A percentile compares a stretch with the other conserved stretches of the same genome.
phyloP scores from a whole-genome alignment of 768 basidiomycete species.

The Boletus sp. region DNA sequence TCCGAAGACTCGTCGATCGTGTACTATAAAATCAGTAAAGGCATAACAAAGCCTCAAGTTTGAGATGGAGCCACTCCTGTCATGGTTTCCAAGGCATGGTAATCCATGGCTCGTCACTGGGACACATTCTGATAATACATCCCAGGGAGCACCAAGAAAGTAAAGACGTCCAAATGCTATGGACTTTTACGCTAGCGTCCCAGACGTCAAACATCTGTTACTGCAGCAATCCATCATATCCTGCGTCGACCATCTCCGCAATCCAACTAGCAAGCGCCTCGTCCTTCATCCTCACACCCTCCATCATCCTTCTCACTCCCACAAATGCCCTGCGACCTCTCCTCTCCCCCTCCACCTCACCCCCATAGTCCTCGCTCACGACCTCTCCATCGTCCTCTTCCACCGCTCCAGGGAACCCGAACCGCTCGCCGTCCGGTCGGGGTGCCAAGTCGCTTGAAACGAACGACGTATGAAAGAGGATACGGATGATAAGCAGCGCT shows the following conservation, averaged over 20 bases:
- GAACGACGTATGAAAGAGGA: slow-evolving; percentile 79
- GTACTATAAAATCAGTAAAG: slow-evolving; percentile 78
- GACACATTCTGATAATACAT: not conserved
- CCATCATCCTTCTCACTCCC: slow-evolving; percentile 55
- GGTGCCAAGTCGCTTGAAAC: slow-evolving; percentile 63
- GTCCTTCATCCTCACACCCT: slow-evolving; percentile 64
- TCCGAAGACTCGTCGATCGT: slow-evolving; percentile 80
- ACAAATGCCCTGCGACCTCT: slow-evolving; percentile 72
- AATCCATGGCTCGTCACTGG: not conserved
- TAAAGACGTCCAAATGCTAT: not conserved
- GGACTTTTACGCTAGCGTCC: slow-evolving; percentile 1
- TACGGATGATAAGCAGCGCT: slow-evolving; percentile 77
- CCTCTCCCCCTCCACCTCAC: slow-evolving; percentile 66
- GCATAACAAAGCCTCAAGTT: slow-evolving; percentile 71
- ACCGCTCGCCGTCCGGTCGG: slow-evolving; percentile 77
- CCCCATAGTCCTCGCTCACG: slow-evolving; percentile 29
- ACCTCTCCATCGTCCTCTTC: slow-evolving; percentile 77
- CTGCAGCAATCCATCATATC: slow-evolving; percentile 33
- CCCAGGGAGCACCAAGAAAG: not conserved
- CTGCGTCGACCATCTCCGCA: slow-evolving; percentile 58
- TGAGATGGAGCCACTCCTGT: slow-evolving; percentile 22
- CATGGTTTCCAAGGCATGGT: not conserved
- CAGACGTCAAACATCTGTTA: slow-evolving; percentile 1
- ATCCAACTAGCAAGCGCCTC: slow-evolving; percentile 60
- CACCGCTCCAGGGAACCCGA: slow-evolving; percentile 83